A percentile compares a stretch with the other conserved stretches of the same genome.
These are phyloP conservation scores for Neonothopanus nambi DNA, from an alignment of 1,284 basidiomycete species.

Conservation along the genomic window DNA sequence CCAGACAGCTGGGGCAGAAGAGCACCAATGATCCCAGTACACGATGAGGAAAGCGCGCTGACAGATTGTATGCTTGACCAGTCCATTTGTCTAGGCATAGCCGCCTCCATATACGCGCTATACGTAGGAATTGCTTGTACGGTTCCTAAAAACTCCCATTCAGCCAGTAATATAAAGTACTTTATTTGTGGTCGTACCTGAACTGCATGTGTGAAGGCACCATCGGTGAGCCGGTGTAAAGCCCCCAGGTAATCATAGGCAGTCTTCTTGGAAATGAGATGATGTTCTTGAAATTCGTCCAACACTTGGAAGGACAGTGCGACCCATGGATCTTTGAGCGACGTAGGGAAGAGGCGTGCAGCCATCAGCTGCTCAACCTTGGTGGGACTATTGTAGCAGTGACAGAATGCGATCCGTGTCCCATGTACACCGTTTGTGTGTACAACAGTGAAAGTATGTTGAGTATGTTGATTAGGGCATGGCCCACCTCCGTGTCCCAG, in stretches of 20 bases:
- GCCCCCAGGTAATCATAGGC: conserved; percentile 26
- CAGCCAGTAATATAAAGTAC: no score
- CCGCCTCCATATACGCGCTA: conserved; percentile 23
- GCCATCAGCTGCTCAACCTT: conserved; percentile 26
- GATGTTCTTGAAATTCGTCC: conserved; percentile 29
- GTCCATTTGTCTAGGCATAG: conserved; percentile 20
- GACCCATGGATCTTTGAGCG: conserved; percentile 22
- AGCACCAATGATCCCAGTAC: conserved; percentile 20
- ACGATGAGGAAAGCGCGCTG: no score
- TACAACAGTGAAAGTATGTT: not conserved
- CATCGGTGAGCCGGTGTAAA: conserved; percentile 14
- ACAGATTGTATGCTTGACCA: conserved; percentile 29
- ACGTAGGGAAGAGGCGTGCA: conserved; percentile 30
- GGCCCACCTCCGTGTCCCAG: conserved; percentile 24
- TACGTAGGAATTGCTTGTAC: conserved; percentile 25
- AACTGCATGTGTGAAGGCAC: no score
- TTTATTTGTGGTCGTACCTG: no score
- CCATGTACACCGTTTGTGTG: conserved; percentile 23
- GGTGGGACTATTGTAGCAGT: conserved; percentile 13
- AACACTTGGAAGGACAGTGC: no score
- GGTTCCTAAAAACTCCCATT: conserved; percentile 17
- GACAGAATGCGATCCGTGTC: conserved; percentile 27
- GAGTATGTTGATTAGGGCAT: not conserved
- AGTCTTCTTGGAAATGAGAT: conserved; percentile 26
- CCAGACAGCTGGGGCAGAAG: conserved; percentile 21